Conservation (phyloP, 1,284 basidiomycete genomes). For the Heliocybe sulcata region DNA sequence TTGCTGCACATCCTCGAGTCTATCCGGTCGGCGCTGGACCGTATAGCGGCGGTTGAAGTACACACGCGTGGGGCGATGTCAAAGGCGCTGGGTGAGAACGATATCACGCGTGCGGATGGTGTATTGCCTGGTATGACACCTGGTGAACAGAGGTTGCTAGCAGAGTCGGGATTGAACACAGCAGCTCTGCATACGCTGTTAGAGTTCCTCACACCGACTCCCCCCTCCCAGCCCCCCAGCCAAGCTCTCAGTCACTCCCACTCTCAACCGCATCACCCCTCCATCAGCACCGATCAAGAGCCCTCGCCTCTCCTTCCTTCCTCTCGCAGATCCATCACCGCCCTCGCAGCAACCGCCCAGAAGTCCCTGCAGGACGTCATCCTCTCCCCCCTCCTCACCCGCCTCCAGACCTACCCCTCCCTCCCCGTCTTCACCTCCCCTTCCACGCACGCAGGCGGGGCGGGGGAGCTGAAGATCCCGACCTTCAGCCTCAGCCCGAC, state of each 20-base stretch:
- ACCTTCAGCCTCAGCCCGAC: slow-evolving; percentile 91
- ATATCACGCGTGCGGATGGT: slow-evolving; percentile 50
- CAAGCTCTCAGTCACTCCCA: no score
- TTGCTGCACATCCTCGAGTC: slow-evolving; percentile 79
- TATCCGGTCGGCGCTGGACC: slow-evolving; percentile 64
- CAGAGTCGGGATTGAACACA: slow-evolving; percentile 79
- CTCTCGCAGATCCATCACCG: slow-evolving; percentile 33
- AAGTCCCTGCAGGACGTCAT: slow-evolving; percentile 75
- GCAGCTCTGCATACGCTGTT: slow-evolving; percentile 66
- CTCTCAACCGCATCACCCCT: no score
- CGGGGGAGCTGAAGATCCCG: slow-evolving; percentile 76
- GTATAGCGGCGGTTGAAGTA: slow-evolving; percentile 59
- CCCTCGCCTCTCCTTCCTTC: no score
- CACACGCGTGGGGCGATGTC: slow-evolving; percentile 53
- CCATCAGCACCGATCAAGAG: no score
- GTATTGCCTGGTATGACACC: slow-evolving; percentile 54
- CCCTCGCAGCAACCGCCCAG: slow-evolving; percentile 73
- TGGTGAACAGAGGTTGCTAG: slow-evolving; percentile 68
- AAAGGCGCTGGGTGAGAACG: slow-evolving; percentile 32
- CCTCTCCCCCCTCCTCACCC: slow-evolving; percentile 75
- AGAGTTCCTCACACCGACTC: slow-evolving; percentile 21
- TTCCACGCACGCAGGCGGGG: slow-evolving; percentile 19
- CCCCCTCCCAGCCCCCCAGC: slow-evolving; percentile 39
- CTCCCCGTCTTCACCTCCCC: slow-evolving; percentile 40
- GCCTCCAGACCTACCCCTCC: slow-evolving; percentile 68